phyloP scores from a whole-genome alignment of 108 stramenopile species.

The Skeletonema tropicum region DNA sequence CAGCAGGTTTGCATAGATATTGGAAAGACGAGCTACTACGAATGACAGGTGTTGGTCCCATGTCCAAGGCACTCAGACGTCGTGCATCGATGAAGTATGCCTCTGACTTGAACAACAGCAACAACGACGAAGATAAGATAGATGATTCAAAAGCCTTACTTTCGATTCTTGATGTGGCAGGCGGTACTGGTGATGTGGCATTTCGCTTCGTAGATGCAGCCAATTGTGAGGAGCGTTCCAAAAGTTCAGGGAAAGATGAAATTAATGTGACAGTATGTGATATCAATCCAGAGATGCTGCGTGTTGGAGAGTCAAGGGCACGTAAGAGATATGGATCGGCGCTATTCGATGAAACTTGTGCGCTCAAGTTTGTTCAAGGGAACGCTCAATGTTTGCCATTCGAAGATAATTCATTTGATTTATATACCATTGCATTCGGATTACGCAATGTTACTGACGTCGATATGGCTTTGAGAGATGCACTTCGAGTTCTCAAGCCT shows the following conservation, averaged over 20 bases:
- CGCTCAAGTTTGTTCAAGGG: constrained; percentile 80
- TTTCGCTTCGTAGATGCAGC: constrained; percentile 92
- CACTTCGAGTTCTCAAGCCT: constrained; percentile 88
- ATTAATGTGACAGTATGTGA: constrained; percentile 94
- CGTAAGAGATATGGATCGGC: constrained; percentile 55
- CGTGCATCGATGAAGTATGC: constrained; percentile 44
- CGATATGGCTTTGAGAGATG: constrained; percentile 83
- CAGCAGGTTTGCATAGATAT: constrained; percentile 90
- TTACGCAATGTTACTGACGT: constrained; percentile 98
- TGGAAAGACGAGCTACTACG: constrained; percentile 97
- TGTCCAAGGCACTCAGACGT: constrained; percentile 61
- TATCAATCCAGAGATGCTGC: constrained; percentile 96
- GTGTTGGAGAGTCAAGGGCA: constrained; percentile 86
- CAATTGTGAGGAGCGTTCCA: constrained; percentile 62
- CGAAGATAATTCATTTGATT: constrained; percentile 89
- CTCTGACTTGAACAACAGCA: neutral
- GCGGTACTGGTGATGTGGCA: constrained; percentile 98
- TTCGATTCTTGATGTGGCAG: constrained; percentile 94
- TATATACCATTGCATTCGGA: constrained; percentile 98
- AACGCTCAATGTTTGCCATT: constrained; percentile 96
- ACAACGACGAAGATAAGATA: neutral
- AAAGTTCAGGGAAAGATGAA: constrained; percentile 58
- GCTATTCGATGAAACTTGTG: constrained; percentile 56
- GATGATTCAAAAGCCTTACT: constrained; percentile 23
- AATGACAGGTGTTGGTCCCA: constrained; percentile 66